Conservation (phyloP, 2,329 filamentous ascomycete genomes). For the Cyphellophora europaea region DNA sequence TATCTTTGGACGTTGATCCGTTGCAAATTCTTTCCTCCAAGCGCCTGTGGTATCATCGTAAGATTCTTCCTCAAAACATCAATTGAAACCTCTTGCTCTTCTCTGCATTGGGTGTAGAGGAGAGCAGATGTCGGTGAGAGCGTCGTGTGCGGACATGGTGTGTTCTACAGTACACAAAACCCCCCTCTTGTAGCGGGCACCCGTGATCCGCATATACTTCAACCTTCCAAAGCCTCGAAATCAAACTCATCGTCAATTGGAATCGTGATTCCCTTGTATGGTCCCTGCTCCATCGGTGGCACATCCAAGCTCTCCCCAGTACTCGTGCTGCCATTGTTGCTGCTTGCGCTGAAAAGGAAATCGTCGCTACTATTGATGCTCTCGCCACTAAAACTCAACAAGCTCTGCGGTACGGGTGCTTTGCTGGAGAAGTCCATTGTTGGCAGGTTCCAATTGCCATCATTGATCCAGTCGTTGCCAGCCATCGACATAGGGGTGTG, state of each 20-base stretch:
- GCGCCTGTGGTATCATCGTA: too few species aligned
- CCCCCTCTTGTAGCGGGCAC: too few species aligned
- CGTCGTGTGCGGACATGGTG: too few species aligned
- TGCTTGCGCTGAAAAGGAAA: conserved; percentile 22
- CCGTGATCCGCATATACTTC: conserved; percentile 2
- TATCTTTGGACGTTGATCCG: too few species aligned
- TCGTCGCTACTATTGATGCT: conserved; percentile 48
- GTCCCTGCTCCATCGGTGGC: conserved; percentile 14
- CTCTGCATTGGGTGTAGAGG: too few species aligned
- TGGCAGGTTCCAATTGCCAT: conserved; percentile 28
- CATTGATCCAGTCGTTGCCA: conserved; percentile 28
- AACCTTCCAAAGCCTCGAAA: conserved; percentile 10
- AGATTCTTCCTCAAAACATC: too few species aligned
- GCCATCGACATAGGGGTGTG: conserved; percentile 6
- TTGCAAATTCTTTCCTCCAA: too few species aligned
- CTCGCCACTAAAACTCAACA: conserved; percentile 52
- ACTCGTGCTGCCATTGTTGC: conserved; percentile 15
- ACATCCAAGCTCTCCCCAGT: conserved; percentile 1
- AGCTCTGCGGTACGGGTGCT: conserved; percentile 37
- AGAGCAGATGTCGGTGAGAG: too few species aligned
- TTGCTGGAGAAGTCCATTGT: conserved; percentile 25
- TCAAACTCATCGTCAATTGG: conserved; percentile 22
- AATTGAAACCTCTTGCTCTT: too few species aligned
- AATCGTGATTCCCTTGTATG: conserved; percentile 29
- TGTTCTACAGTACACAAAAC: too few species aligned